phyloP scores from a whole-genome alignment of 345 rosid species.

The Laguncularia racemosa region DNA sequence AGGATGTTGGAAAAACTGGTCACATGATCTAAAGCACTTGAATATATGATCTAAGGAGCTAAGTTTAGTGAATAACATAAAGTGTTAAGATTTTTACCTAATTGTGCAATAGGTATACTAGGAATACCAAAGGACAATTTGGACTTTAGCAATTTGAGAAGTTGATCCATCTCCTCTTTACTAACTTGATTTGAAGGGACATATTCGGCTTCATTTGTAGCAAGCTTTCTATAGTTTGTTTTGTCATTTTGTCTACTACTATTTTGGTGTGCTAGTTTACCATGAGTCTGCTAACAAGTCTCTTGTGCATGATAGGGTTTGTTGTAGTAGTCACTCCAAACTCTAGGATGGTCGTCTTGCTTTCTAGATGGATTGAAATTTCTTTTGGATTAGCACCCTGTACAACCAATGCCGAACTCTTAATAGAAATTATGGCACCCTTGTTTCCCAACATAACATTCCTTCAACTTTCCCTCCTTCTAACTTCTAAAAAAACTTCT shows the following conservation, averaged over 20 bases:
- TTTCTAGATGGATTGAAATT: not conserved
- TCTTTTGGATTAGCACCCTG: not conserved
- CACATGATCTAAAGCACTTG: no score
- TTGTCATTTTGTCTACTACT: not conserved
- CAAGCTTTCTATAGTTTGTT: no score
- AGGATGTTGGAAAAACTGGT: no score
- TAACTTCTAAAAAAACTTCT: conserved; percentile 1
- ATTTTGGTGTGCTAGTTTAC: not conserved
- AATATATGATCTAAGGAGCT: no score
- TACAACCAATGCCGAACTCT: not conserved
- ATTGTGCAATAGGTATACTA: no score
- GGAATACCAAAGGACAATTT: no score
- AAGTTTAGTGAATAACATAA: no score
- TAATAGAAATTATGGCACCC: not conserved
- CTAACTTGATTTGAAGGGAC: no score
- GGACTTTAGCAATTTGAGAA: no score
- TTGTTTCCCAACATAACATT: conserved; percentile 2
- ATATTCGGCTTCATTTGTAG: no score
- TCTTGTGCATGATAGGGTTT: conserved; percentile 3
- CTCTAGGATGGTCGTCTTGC: not conserved
- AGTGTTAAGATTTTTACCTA: no score
- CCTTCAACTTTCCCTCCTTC: not conserved
- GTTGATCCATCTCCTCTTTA: no score
- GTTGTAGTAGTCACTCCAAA: conserved; percentile 3
- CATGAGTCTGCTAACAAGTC: not conserved